Evolutionary conservation across 768 basidiomycete genomes (phyloP).

Genomic region (Cubamyces lactineus): DNA sequence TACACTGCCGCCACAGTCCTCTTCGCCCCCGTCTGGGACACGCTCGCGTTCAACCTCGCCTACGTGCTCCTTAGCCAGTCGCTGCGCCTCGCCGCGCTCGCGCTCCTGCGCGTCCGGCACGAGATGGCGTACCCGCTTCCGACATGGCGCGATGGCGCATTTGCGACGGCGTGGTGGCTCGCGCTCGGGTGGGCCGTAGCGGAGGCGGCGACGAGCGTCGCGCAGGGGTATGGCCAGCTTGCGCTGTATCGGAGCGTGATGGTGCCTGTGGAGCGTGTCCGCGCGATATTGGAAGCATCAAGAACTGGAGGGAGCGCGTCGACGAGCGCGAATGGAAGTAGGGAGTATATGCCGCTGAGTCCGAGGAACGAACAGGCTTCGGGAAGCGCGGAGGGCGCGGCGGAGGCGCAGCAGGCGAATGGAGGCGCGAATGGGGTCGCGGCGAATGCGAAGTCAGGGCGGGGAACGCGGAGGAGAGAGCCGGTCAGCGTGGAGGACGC

Average conservation of each 20-base stretch:
- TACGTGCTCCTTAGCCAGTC: conserved; percentile 56
- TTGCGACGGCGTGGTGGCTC: conserved; percentile 75
- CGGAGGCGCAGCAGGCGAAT: not conserved
- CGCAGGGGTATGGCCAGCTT: conserved; percentile 73
- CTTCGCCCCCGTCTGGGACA: conserved; percentile 38
- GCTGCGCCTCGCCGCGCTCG: conserved; percentile 58
- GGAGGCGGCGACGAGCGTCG: conserved; percentile 65
- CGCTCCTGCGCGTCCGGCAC: conserved; percentile 54
- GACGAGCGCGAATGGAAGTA: conserved; percentile 18
- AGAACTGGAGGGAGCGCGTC: conserved; percentile 28
- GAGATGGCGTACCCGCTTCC: conserved; percentile 46
- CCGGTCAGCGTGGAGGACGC: conserved; percentile 30
- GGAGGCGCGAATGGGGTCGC: not conserved
- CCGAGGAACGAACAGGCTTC: conserved; percentile 15
- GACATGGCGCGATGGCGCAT: conserved; percentile 59
- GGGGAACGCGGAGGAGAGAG: not conserved
- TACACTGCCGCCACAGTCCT: conserved; percentile 41
- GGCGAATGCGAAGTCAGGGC: not conserved
- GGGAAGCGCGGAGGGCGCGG: not conserved
- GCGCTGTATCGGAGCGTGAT: conserved; percentile 70
- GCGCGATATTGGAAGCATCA: conserved; percentile 41
- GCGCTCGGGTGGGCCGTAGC: conserved; percentile 76
- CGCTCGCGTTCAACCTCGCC: conserved; percentile 44
- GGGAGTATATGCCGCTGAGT: conserved; percentile 25
- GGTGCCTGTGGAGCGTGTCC: conserved; percentile 47